Evolutionary conservation across 140 eudicot species (phyloP).

Genomic region (Artemisia princeps): DNA sequence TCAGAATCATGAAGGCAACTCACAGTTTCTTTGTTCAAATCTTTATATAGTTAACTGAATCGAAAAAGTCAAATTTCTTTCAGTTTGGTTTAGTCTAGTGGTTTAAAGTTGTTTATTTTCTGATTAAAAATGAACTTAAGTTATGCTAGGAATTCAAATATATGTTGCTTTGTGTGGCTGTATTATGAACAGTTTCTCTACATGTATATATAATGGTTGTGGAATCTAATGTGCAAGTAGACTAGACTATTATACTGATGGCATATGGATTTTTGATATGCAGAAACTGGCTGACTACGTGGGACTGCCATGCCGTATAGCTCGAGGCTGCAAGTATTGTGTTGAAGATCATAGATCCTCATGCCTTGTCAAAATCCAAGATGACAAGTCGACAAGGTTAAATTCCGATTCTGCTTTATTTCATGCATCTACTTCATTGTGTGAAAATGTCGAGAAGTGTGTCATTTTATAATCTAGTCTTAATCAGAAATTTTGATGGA

Average conservation of each 20-base stretch:
- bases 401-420: neutral
- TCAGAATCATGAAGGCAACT: neutral
- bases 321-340: constrained; percentile 92
- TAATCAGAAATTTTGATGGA: neutral
- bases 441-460: neutral
- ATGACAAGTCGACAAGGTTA: constrained; percentile 55
- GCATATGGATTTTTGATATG: constrained; percentile 2
- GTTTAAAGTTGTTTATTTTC: constrained; percentile 5
- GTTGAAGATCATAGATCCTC: constrained; percentile 75
- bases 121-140: neutral
- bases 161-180: neutral
- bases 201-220: neutral
- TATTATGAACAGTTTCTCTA: neutral
- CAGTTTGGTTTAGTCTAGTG: constrained; percentile 2
- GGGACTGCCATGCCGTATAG: constrained; percentile 95
- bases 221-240: neutral
- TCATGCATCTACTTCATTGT: constrained; percentile 2
- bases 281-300: constrained; percentile 90
- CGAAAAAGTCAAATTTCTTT: constrained; percentile 6
- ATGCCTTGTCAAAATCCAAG: constrained; percentile 69
- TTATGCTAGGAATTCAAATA: neutral
- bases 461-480: neutral
- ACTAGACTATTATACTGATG: constrained; percentile 15
- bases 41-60: neutral
- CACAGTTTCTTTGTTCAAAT: neutral